Conservation (phyloP, 352 stramenopile species). For the Phytophthora citrophthora region DNA sequence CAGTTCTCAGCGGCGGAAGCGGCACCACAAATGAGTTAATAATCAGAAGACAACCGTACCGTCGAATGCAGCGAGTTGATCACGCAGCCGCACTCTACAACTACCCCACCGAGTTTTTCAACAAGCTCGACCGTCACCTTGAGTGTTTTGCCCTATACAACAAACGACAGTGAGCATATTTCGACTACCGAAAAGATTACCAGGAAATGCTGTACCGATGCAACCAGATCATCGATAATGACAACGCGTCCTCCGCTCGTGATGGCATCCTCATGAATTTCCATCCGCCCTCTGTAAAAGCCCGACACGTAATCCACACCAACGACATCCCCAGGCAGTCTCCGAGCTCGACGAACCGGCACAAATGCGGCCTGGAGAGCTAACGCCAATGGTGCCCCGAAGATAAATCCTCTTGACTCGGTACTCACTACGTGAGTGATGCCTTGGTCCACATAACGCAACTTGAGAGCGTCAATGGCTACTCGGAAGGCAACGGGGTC, state of each 20-base stretch:
- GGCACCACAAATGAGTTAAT: neutral
- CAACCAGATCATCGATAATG: slow-evolving; percentile 83
- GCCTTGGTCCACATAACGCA: slow-evolving; percentile 56
- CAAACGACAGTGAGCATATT: neutral
- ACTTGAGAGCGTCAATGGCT: slow-evolving; percentile 70
- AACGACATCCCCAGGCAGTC: slow-evolving; percentile 70
- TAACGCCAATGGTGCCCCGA: slow-evolving; percentile 74
- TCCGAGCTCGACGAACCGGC: slow-evolving; percentile 67
- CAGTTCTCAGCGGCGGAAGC: slow-evolving; percentile 2
- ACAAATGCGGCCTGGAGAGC: slow-evolving; percentile 74
- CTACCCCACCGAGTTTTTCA: slow-evolving; percentile 64
- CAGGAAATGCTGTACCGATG: slow-evolving; percentile 48
- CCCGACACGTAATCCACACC: slow-evolving; percentile 84
- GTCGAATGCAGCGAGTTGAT: slow-evolving; percentile 64
- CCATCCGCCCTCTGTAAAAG: slow-evolving; percentile 75
- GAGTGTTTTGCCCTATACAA: slow-evolving; percentile 71
- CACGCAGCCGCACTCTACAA: slow-evolving; percentile 84
- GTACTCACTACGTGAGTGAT: slow-evolving; percentile 87
- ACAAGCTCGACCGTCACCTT: slow-evolving; percentile 85
- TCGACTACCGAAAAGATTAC: slow-evolving; percentile 6
- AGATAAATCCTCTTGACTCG: slow-evolving; percentile 85
- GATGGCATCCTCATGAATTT: slow-evolving; percentile 87
- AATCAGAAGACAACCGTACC: slow-evolving; percentile 33
- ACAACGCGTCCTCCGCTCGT: slow-evolving; percentile 68
- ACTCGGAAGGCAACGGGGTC: slow-evolving; percentile 78